Evolutionary conservation across 805 yeast species (phyloP).

Genomic region (Metschnikowia aberdeeniae): DNA sequence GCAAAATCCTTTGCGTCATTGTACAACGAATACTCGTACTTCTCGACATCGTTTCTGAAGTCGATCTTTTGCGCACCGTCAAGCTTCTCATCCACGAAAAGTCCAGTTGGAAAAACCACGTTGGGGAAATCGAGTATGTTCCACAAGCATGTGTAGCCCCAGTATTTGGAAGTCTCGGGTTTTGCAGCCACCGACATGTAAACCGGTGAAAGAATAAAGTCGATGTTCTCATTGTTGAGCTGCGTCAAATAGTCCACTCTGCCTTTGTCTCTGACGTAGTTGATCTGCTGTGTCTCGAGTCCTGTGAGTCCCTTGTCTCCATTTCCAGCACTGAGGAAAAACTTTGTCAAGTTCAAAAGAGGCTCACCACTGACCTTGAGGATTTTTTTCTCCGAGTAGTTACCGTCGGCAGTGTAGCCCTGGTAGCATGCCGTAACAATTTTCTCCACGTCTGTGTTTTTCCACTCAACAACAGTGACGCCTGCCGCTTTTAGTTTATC

Average conservation of each 20-base stretch:
- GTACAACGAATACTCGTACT: constrained; percentile 19
- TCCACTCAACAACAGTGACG: constrained; percentile 17
- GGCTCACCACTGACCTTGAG: constrained; percentile 17
- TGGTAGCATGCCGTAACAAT: constrained; percentile 14
- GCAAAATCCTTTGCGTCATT: constrained; percentile 15
- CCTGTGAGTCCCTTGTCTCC: constrained; percentile 19
- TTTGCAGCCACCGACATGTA: constrained; percentile 18
- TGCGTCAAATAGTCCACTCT: constrained; percentile 12
- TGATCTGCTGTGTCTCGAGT: constrained; percentile 11
- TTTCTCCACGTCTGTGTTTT: constrained; percentile 11
- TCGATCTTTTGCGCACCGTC: constrained; percentile 11
- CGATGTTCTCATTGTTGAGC: constrained; percentile 12
- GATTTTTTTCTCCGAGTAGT: constrained; percentile 11
- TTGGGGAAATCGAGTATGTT: constrained; percentile 20
- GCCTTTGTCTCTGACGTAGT: constrained; percentile 12
- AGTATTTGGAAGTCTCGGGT: constrained; percentile 16
- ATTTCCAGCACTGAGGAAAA: constrained; percentile 13
- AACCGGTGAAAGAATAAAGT: constrained; percentile 17
- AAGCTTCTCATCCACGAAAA: constrained; percentile 13
- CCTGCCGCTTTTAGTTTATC: constrained; percentile 13
- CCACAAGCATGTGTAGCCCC: constrained; percentile 20
- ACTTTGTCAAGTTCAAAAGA: constrained; percentile 9
- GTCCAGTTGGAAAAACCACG: constrained; percentile 20
- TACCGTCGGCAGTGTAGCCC: constrained; percentile 17
- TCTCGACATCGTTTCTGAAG: constrained; percentile 17